Evolutionary conservation across 2,329 filamentous ascomycete genomes (phyloP).

Genomic region (Teratosphaeria pseudoeucalypti): DNA sequence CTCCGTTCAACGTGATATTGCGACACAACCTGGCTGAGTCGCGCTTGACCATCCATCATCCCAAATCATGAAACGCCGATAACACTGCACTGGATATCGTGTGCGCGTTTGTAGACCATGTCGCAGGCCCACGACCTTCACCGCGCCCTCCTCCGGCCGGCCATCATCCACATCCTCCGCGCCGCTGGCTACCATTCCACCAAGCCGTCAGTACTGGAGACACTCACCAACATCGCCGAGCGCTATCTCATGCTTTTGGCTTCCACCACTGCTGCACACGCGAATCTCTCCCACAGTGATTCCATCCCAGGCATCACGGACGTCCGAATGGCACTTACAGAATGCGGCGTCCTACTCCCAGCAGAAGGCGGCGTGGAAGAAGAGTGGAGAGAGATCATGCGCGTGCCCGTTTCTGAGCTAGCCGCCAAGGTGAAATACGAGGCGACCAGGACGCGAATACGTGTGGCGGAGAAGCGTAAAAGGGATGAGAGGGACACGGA

Average conservation of each 20-base stretch:
- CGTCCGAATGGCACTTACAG: constrained; percentile 74
- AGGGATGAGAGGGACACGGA: constrained; percentile 61
- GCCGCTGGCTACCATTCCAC: constrained; percentile 82
- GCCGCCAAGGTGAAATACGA: constrained; percentile 31
- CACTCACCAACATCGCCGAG: constrained; percentile 74
- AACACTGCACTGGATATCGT: neutral
- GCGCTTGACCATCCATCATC: neutral
- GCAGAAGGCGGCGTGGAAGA: constrained; percentile 59
- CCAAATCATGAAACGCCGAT: neutral
- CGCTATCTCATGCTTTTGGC: constrained; percentile 71
- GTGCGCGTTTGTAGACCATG: constrained; percentile 3
- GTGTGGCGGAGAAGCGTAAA: constrained; percentile 31
- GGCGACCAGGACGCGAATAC: constrained; percentile 13
- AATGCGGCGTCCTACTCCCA: constrained; percentile 64
- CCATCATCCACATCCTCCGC: constrained; percentile 81
- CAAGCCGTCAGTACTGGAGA: constrained; percentile 71
- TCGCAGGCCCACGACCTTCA: constrained; percentile 38
- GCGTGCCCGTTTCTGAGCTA: constrained; percentile 31
- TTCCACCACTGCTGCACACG: constrained; percentile 60
- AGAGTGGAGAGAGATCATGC: constrained; percentile 45
- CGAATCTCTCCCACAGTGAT: constrained; percentile 57
- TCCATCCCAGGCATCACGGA: constrained; percentile 60
- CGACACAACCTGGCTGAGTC: neutral
- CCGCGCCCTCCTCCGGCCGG: constrained; percentile 74
- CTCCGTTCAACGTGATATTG: neutral